phyloP scores from a whole-genome alignment of 139 green algal genomes.

The Coccomyxa sp. region DNA sequence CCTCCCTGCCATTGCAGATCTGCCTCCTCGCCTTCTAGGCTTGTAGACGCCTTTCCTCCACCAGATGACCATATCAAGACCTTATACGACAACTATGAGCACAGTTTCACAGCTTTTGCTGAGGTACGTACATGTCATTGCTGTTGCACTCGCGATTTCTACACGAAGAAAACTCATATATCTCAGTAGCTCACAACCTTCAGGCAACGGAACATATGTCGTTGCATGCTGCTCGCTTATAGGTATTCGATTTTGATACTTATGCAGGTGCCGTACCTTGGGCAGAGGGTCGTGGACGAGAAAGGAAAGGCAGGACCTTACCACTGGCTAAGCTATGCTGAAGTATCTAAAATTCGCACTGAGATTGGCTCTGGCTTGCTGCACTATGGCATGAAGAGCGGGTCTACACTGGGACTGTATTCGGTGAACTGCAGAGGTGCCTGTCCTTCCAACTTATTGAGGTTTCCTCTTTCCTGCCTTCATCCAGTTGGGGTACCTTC shows the following conservation, averaged over 20 bases:
- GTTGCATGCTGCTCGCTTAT: no score
- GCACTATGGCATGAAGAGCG: conserved; percentile 71
- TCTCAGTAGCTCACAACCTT: no score
- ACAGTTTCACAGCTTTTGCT: conserved; percentile 48
- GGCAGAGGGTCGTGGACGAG: conserved; percentile 19
- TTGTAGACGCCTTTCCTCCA: conserved; percentile 70
- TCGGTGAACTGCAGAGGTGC: conserved; percentile 74
- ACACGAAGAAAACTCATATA: no score
- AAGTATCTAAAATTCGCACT: conserved; percentile 67
- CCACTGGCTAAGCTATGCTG: conserved; percentile 57
- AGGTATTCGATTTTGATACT: no score
- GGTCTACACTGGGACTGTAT: conserved; percentile 81
- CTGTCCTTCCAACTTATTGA: no score
- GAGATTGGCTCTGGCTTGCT: conserved; percentile 85
- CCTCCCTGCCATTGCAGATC: conserved; percentile 43
- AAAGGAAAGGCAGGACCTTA: conserved; percentile 47
- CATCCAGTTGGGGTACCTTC: no score
- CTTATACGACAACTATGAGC: conserved; percentile 89
- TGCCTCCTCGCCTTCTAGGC: conserved; percentile 51
- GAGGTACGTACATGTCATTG: conserved; percentile 48
- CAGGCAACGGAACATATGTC: no score
- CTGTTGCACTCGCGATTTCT: no score
- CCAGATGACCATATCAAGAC: conserved; percentile 80
- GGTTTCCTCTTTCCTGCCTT: no score
- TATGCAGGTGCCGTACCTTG: conserved; percentile 43